phyloP scores from a whole-genome alignment of 805 yeast genomes.

The Dipodascopsis uninucleata region DNA sequence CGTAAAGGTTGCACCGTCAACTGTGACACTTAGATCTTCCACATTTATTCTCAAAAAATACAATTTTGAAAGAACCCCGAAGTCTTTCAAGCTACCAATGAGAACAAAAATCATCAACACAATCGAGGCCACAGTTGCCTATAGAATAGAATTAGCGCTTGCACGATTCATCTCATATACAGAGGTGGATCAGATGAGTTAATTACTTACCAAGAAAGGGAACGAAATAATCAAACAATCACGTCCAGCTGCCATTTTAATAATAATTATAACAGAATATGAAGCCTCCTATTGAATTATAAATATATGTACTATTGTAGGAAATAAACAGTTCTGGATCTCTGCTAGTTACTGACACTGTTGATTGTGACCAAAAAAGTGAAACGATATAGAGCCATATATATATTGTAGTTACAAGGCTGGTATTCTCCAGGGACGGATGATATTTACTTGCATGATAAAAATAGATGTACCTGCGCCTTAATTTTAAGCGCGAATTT shows the following conservation, averaged over 20 bases:
- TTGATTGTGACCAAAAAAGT: too few species aligned
- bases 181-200: neutral
- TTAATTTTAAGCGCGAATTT: too few species aligned
- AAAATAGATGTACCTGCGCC: too few species aligned
- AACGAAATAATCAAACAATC: constrained; percentile 34
- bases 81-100: constrained; percentile 48
- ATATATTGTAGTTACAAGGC: too few species aligned
- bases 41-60: constrained; percentile 50
- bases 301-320: too few species aligned
- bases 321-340: too few species aligned
- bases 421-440: too few species aligned
- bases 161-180: neutral
- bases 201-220: constrained; percentile 32
- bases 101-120: constrained; percentile 49
- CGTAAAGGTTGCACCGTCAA: constrained; percentile 26
- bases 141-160: constrained; percentile 8
- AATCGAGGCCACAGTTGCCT: constrained; percentile 43
- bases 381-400: too few species aligned
- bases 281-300: too few species aligned
- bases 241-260: constrained; percentile 33
- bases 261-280: too few species aligned
- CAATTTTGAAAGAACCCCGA: constrained; percentile 43
- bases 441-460: too few species aligned
- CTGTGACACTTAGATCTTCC: constrained; percentile 33
- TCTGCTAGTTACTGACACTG: too few species aligned